Evolutionary conservation across 2,329 filamentous ascomycete species (phyloP).

Genomic region (Botryotinia globosa): DNA sequence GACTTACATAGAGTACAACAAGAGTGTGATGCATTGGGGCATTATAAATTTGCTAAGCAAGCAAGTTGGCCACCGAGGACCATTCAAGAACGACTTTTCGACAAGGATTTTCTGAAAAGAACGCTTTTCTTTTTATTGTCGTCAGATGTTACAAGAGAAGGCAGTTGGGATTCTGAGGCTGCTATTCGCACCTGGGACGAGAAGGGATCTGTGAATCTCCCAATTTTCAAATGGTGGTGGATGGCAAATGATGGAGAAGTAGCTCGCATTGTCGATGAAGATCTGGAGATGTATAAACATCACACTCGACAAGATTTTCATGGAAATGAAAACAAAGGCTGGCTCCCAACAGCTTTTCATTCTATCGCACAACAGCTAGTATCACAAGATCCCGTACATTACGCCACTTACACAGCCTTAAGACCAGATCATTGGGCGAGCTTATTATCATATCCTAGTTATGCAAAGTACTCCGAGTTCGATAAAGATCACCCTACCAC

Average conservation of each 20-base stretch:
- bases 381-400: neutral
- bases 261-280: neutral
- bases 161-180: neutral
- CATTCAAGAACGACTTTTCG: neutral
- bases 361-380: constrained; percentile 1
- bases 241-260: neutral
- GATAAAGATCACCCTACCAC: neutral
- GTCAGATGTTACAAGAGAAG: neutral
- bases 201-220: neutral
- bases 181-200: neutral
- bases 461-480: constrained; percentile 1
- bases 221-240: constrained; percentile 1
- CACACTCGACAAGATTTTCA: neutral
- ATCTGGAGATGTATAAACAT: constrained; percentile 4
- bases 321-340: neutral
- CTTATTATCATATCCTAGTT: neutral
- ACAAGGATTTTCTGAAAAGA: neutral
- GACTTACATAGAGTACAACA: neutral
- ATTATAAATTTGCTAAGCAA: constrained; percentile 2
- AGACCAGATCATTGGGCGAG: constrained; percentile 1
- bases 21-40: neutral
- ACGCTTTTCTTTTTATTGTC: neutral
- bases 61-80: neutral
- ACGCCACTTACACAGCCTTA: neutral
- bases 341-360: neutral